These are phyloP conservation scores for Pseudozyma sp. DNA, from an alignment of 1,284 basidiomycete genomes.

Conservation along the genomic window DNA sequence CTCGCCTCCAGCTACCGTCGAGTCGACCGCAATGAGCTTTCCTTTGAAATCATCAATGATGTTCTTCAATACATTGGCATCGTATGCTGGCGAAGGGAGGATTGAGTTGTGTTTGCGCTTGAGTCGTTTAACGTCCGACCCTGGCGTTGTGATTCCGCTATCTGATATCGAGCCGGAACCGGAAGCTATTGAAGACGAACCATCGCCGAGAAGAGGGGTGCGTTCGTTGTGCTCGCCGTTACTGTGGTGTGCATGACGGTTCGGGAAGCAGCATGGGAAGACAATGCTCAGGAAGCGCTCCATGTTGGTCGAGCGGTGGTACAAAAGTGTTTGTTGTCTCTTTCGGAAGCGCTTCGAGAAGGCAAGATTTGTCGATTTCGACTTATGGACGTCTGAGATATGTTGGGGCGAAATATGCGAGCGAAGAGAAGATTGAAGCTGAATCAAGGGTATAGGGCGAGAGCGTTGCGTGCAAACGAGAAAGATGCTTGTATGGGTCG, in stretches of 20 bases:
- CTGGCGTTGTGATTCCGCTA: constrained; percentile 3
- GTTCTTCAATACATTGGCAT: constrained; percentile 13
- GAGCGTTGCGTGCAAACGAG: too few species aligned
- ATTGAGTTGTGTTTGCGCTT: constrained; percentile 22
- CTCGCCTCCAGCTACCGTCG: not conserved
- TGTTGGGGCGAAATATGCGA: too few species aligned
- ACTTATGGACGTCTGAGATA: too few species aligned
- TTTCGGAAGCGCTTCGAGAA: too few species aligned
- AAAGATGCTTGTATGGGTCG: too few species aligned
- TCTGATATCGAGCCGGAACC: constrained; percentile 11
- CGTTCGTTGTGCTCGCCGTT: constrained; percentile 15
- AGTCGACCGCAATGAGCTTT: constrained; percentile 25
- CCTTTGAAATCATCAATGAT: constrained; percentile 31
- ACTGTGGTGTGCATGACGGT: constrained; percentile 6
- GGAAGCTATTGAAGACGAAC: constrained; percentile 1
- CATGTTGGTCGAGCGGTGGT: constrained; percentile 5
- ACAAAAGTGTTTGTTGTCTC: too few species aligned
- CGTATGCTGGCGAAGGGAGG: constrained; percentile 34
- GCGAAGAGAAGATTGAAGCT: too few species aligned
- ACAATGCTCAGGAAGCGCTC: constrained; percentile 27
- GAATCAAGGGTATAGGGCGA: too few species aligned
- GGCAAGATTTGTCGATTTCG: too few species aligned
- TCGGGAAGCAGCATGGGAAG: constrained; percentile 38
- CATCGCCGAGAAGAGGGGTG: constrained; percentile 26
- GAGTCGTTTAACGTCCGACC: constrained; percentile 9